These are phyloP conservation scores for Gigaspora rosea DNA, from an alignment of 192 early-diverging fungal species.

Conservation along the genomic window DNA sequence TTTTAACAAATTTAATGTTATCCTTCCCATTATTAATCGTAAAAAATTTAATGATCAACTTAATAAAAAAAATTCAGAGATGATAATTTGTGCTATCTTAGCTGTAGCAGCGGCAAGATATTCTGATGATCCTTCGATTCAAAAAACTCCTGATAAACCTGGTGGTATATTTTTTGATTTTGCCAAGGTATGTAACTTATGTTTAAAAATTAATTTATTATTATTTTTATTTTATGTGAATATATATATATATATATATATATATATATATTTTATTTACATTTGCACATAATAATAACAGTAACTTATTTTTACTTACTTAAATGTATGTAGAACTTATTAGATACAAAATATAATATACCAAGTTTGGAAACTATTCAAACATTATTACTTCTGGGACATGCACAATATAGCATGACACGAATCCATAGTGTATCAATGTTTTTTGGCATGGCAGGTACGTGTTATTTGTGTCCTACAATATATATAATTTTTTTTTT, in stretches of 20 bases:
- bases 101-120: conserved; percentile 20
- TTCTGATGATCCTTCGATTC: conserved; percentile 33
- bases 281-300: no score
- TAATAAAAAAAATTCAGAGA: conserved; percentile 5
- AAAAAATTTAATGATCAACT: conserved; percentile 19
- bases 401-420: neutral
- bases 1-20: conserved; percentile 15
- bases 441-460: conserved; percentile 33
- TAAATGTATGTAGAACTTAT: neutral
- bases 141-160: conserved; percentile 21
- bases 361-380: conserved; percentile 29
- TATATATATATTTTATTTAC: no score
- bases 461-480: neutral
- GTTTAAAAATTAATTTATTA: neutral
- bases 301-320: neutral
- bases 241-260: no score
- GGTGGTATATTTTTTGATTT: conserved; percentile 27
- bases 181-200: conserved; percentile 33
- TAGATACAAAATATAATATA: conserved; percentile 13
- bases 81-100: conserved; percentile 11
- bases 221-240: neutral
- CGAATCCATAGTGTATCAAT: conserved; percentile 20
- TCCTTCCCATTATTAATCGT: conserved; percentile 27
- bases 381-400: conserved; percentile 24
- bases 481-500: no score